phyloP scores from a whole-genome alignment of 768 basidiomycete species.

The Daedaleopsis nitida region DNA sequence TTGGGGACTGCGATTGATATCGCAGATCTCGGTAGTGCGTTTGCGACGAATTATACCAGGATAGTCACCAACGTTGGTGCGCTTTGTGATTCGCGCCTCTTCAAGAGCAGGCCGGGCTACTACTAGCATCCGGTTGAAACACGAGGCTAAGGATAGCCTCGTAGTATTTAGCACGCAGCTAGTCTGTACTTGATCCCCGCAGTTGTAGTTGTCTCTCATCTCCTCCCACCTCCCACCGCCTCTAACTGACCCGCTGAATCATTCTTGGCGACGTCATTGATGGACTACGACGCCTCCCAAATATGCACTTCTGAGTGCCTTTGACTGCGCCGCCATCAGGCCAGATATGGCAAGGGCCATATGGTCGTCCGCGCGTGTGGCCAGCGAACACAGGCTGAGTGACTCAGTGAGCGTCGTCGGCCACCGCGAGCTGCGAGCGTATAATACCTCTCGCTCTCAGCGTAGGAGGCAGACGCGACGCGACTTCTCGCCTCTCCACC shows the following conservation, averaged over 20 bases:
- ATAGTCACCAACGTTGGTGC: no score
- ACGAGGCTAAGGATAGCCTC: no score
- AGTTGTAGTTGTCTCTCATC: not conserved
- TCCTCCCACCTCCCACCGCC: not conserved
- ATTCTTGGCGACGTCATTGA: not conserved
- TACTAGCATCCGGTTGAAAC: no score
- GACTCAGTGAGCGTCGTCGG: not conserved
- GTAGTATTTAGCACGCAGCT: no score
- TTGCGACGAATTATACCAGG: no score
- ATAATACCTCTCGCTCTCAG: not conserved
- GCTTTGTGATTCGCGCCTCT: no score
- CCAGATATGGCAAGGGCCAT: conserved; percentile 11
- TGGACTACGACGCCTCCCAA: conserved; percentile 4
- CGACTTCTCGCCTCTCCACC: not conserved
- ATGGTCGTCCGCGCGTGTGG: not conserved
- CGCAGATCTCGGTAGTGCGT: no score
- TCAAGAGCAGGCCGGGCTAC: no score
- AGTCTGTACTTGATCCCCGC: no score
- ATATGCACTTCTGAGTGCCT: conserved; percentile 11
- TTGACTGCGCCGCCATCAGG: conserved; percentile 19
- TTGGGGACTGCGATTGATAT: no score
- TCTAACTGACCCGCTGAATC: not conserved
- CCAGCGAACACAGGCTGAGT: conserved; percentile 5
- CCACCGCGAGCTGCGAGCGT: not conserved
- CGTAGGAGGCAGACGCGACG: not conserved